Conservation (phyloP, 805 yeast genomes). For the Kodamaea kaohsiungensis region DNA sequence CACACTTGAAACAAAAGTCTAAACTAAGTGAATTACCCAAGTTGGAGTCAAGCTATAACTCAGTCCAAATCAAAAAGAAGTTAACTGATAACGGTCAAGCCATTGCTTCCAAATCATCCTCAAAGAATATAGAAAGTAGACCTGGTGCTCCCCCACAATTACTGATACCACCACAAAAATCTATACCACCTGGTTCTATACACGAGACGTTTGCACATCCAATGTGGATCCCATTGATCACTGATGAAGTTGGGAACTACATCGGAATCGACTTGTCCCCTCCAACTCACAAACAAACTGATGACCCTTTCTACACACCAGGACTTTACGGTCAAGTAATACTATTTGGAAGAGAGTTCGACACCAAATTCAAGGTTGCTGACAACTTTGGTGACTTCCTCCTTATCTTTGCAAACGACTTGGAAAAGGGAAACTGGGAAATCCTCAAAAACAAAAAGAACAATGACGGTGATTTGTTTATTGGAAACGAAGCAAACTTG, state of each 20-base stretch:
- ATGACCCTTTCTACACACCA: neutral
- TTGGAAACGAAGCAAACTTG: slow-evolving; percentile 72
- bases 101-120: slow-evolving; percentile 5
- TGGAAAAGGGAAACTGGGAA: slow-evolving; percentile 80
- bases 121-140: neutral
- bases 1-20: slow-evolving; percentile 20
- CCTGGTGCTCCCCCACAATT: slow-evolving; percentile 1
- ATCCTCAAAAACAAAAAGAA: slow-evolving; percentile 51
- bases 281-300: slow-evolving; percentile 59
- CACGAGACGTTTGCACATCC: slow-evolving; percentile 84
- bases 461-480: slow-evolving; percentile 47
- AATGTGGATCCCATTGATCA: slow-evolving; percentile 88
- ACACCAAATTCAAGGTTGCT: slow-evolving; percentile 83
- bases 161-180: slow-evolving; percentile 48
- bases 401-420: slow-evolving; percentile 78
- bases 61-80: slow-evolving; percentile 15
- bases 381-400: slow-evolving; percentile 88
- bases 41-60: slow-evolving; percentile 21
- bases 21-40: slow-evolving; percentile 23
- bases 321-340: slow-evolving; percentile 85
- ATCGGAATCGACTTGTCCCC: slow-evolving; percentile 78
- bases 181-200: slow-evolving; percentile 75
- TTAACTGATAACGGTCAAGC: slow-evolving; percentile 11
- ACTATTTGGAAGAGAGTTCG: slow-evolving; percentile 91
- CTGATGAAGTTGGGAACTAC: slow-evolving; percentile 89